Evolutionary conservation across 1,139 yeast species (phyloP), one percentile per base, ranked within the genome.

Genomic region (Meyerozyma carpophila): DNA sequence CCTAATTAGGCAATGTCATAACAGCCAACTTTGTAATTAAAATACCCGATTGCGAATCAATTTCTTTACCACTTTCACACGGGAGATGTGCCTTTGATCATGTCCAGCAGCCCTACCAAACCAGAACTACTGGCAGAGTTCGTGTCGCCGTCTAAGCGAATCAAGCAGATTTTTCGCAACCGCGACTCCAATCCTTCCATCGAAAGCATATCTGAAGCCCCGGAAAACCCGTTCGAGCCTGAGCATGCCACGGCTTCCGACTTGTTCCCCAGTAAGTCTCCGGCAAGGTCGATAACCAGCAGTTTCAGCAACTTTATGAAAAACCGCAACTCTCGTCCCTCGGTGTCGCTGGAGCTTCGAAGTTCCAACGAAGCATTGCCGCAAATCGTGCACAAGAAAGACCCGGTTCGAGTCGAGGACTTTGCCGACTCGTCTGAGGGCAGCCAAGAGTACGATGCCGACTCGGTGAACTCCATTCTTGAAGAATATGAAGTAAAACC

Each of bases 371-470:
- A 37, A 37, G 31, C 16, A 24, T 11, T 24, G 14, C 39, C n/a
- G 24, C 24, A 21, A 8, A 18, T 37, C 11, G 8, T 14, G 5
- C 28, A 28, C 5, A 37, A 37, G n/a, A 37, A 11, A 13, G 39
- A 24, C 3, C 56, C 55, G 18, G 54, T 63, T 14, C 59, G 66
- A 2, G 45, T 67, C 13, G 68, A 61, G 11, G 76, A 70, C 43
- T 70, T 71, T 51, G 77, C 76, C 14, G 77, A 71, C 51, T 66
- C 75, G 10, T 59, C 70, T 9, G 52, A 52, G 7, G 41, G 41
- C 24, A 43, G 39, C 3, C 45, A 42, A 4, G 45, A 45, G 13
- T 50, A 54, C 32, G 67, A 63, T 43, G 56, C 63, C 1, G 72
- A 65, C 27, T 65, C 71, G 13, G 58, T 67, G 5, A 64, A 65